A percentile compares a stretch with the other conserved stretches of the same genome.
These are phyloP conservation scores for Plectosphaerella plurivora DNA, from an alignment of 2,329 filamentous ascomycete genomes.

Conservation along the genomic window DNA sequence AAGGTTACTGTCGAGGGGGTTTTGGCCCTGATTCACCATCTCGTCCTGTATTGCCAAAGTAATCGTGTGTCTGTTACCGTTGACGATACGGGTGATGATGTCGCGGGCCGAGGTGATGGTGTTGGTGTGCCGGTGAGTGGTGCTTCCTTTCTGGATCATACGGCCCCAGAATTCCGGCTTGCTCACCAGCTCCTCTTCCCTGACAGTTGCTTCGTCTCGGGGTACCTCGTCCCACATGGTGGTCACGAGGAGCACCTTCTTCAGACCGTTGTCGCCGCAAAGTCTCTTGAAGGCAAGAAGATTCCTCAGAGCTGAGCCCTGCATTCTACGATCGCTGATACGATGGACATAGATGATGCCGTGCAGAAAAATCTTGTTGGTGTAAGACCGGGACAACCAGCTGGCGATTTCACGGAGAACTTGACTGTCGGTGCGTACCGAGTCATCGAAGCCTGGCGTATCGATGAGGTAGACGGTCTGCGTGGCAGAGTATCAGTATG, in stretches of 20 bases:
- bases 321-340: conserved; percentile 28
- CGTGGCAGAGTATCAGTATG: background rate
- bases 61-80: too few species aligned
- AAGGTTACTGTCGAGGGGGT: too few species aligned
- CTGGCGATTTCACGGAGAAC: conserved; percentile 30
- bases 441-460: conserved; percentile 40
- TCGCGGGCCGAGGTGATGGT: background rate
- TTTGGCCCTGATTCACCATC: too few species aligned
- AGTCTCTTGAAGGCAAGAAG: conserved; percentile 32
- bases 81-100: background rate
- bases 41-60: too few species aligned
- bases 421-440: conserved; percentile 29
- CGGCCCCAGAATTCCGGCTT: conserved; percentile 5
- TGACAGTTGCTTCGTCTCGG: background rate
- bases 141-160: conserved; percentile 1
- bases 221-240: conserved; percentile 25
- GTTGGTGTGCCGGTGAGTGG: background rate
- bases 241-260: conserved; percentile 28
- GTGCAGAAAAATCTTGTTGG: conserved; percentile 17
- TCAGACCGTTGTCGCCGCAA: conserved; percentile 25
- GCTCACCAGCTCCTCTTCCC: conserved; percentile 4
- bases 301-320: conserved; percentile 26
- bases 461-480: conserved; percentile 28
- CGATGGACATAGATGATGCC: conserved; percentile 35
- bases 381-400: conserved; percentile 23